Percentiles rank a stretch among this genome's conserved stretches.
Evolutionary conservation across 176 grass and related monocot species (phyloP).

Genomic region (Zea luxurians): DNA sequence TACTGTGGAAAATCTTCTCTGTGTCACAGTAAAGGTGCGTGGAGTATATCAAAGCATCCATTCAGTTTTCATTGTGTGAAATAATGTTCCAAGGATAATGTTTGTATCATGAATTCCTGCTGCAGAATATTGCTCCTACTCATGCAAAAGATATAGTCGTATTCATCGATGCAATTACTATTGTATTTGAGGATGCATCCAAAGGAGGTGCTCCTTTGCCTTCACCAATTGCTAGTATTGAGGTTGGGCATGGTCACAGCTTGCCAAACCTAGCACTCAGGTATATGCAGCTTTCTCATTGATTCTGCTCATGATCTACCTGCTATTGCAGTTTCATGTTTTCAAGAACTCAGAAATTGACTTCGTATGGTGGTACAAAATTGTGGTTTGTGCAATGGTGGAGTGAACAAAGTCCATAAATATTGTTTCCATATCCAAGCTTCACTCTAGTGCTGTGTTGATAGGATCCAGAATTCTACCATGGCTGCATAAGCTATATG

Average conservation of each 20-base stretch:
- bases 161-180: constrained; percentile 87
- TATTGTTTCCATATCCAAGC: constrained; percentile 14
- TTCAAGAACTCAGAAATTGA: constrained; percentile 1
- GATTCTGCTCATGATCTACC: constrained; percentile 7
- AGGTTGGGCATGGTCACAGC: constrained; percentile 79
- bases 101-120: constrained; percentile 37
- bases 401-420: constrained; percentile 17
- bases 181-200: constrained; percentile 87
- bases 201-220: constrained; percentile 69
- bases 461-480: no score
- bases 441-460: constrained; percentile 20
- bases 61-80: constrained; percentile 20
- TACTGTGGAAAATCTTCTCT: constrained; percentile 78
- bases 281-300: constrained; percentile 49
- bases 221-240: constrained; percentile 88
- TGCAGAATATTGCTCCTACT: constrained; percentile 83
- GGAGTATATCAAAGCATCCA: constrained; percentile 17
- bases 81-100: constrained; percentile 22
- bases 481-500: no score
- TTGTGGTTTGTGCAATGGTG: constrained; percentile 25
- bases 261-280: constrained; percentile 88
- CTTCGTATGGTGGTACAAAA: background rate
- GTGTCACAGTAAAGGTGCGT: constrained; percentile 86
- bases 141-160: constrained; percentile 84
- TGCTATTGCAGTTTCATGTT: background rate